Conservation (phyloP, 495 filamentous ascomycete species). For the Penicillium tannophilum region DNA sequence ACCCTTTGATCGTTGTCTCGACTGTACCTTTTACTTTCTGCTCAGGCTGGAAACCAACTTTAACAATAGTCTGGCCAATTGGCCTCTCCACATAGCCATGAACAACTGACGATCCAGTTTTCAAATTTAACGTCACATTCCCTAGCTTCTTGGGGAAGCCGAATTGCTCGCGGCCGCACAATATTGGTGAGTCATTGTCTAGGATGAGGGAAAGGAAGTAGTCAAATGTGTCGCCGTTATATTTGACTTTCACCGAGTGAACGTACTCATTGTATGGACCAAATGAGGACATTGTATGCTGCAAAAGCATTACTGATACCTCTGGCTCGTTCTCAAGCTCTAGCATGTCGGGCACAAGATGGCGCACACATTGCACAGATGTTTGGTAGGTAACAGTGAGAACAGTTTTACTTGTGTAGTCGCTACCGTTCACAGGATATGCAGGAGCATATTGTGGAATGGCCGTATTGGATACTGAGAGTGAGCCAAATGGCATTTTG, state of each 20-base stretch:
- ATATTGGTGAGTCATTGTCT: conserved; percentile 4
- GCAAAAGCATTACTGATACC: conserved; percentile 10
- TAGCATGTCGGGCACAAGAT: conserved; percentile 7
- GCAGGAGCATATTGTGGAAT: conserved; percentile 11
- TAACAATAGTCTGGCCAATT: conserved; percentile 1
- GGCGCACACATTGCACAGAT: conserved; percentile 7
- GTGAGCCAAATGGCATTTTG: conserved; percentile 8
- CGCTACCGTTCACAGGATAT: conserved; percentile 3
- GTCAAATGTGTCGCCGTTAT: conserved; percentile 6
- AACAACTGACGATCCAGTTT: not conserved
- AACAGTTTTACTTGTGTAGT: conserved; percentile 3
- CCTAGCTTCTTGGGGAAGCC: conserved; percentile 6
- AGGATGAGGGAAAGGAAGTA: conserved; percentile 9
- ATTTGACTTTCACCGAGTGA: conserved; percentile 7
- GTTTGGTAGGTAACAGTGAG: conserved; percentile 8
- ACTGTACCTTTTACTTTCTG: conserved; percentile 1
- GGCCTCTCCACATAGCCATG: conserved; percentile 5
- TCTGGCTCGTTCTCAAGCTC: conserved; percentile 5
- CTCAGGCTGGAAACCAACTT: conserved; percentile 9
- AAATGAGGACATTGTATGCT: conserved; percentile 6
- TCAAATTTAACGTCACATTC: not conserved
- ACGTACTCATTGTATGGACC: conserved; percentile 11
- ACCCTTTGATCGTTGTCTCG: conserved; percentile 1
- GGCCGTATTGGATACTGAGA: conserved; percentile 4
- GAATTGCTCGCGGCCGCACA: conserved; percentile 8